A percentile compares a stretch with the other conserved stretches of the same genome.
phyloP scores from a whole-genome alignment of 768 basidiomycete species.

The Rhodosporidiobolus sp. region DNA sequence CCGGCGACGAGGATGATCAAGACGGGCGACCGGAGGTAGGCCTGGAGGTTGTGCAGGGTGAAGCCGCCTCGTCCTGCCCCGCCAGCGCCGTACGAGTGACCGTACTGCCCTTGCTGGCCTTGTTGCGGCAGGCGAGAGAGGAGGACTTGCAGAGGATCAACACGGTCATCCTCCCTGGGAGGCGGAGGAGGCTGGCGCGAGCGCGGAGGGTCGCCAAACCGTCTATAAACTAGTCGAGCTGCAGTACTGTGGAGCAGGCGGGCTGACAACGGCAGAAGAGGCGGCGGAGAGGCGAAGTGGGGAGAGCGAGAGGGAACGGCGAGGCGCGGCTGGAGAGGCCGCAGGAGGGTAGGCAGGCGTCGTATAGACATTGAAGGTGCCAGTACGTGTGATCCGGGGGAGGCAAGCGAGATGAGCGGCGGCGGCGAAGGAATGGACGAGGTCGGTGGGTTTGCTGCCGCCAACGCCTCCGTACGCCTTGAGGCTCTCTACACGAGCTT shows the following conservation, averaged over 20 bases:
- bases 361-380: no score
- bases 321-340: no score
- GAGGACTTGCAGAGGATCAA: background rate
- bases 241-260: background rate
- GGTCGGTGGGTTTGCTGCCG: no score
- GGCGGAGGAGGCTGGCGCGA: background rate
- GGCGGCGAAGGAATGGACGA: no score
- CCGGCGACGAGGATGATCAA: constrained; percentile 31
- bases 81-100: background rate
- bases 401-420: no score
- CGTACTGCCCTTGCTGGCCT: background rate
- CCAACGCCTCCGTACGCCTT: no score
- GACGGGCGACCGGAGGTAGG: constrained; percentile 16
- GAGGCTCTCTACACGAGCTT: no score
- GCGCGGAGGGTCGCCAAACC: constrained; percentile 29
- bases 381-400: no score
- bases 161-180: background rate
- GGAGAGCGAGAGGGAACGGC: no score
- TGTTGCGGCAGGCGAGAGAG: background rate
- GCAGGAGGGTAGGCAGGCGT: no score
- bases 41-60: constrained; percentile 7
- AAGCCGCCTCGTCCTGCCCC: constrained; percentile 5
- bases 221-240: constrained; percentile 12
- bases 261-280: no score
- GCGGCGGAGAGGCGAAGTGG: no score